Conservation (phyloP, 2,329 filamentous ascomycete species). For the Keithomyces neogunnii region DNA sequence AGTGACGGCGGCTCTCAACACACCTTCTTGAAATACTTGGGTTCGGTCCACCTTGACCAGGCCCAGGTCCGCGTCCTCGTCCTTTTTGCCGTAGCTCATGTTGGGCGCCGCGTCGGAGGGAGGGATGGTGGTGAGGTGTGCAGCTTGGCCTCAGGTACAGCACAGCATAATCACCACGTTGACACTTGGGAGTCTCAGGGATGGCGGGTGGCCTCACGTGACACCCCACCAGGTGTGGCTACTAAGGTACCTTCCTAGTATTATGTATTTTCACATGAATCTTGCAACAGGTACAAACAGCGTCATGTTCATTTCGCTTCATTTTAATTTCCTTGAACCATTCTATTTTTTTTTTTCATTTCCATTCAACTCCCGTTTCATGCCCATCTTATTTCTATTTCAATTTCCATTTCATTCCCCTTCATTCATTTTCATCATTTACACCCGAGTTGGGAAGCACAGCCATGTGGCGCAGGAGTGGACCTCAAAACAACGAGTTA, state of each 20-base stretch:
- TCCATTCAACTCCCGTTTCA: too few relatives aligned
- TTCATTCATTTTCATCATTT: background rate
- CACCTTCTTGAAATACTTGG: conserved; percentile 98
- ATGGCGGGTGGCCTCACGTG: conserved; percentile 26
- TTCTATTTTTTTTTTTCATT: too few relatives aligned
- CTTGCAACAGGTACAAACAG: too few relatives aligned
- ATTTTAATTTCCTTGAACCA: too few relatives aligned
- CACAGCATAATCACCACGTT: conserved; percentile 29
- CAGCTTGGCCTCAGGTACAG: conserved; percentile 23
- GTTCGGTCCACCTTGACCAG: conserved; percentile 97
- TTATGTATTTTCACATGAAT: too few relatives aligned
- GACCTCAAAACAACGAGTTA: background rate
- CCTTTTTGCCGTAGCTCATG: conserved; percentile 99
- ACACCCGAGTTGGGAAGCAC: background rate
- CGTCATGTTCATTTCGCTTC: too few relatives aligned
- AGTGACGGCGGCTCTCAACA: conserved; percentile 14
- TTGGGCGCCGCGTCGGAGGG: conserved; percentile 33
- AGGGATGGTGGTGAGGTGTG: conserved; percentile 23
- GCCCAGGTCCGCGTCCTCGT: conserved; percentile 90
- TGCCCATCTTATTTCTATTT: too few relatives aligned
- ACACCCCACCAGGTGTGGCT: conserved; percentile 13
- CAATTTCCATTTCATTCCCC: conserved; percentile 9
- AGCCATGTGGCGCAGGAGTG: background rate
- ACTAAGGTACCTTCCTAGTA: too few relatives aligned
- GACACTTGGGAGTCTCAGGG: conserved; percentile 24